Evolutionary conservation across 108 stramenopile genomes (phyloP), one percentile per base, ranked within the genome.

Genomic region (Cyclotella cryptica): DNA sequence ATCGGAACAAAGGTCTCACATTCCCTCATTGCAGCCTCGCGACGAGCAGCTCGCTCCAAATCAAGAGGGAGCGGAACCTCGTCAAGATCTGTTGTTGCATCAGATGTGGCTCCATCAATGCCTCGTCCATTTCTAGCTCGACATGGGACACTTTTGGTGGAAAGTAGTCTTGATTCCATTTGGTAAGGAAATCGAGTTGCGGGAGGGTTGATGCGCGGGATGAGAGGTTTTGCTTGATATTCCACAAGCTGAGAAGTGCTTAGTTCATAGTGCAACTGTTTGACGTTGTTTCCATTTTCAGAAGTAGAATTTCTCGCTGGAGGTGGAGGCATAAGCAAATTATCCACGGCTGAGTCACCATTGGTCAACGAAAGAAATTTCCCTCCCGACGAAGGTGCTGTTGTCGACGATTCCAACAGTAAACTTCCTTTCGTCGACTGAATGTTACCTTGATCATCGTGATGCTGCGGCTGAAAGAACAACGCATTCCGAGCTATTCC

Each of bases 51-150:
- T 27, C 79, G 66, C 42, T 94, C 91, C 51, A 68, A 52, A 21
- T 69, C 64, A 5, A 93, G 46, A 39, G 81, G 63, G 10, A 60
- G 53, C 1, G 85, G 71, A 10, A 87, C 72, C 30, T 84, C 86
- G 72, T 94, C 93, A 35, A 94, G 63, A 72, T 94, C 93, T 29
- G 92, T 93, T 7, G 71, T 72, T 42, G 64, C 64, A 19, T 79
- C 75, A 13, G 89, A 85, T 27, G 90, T 84, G 52, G 90, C 88
- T 22, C 63, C 57, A 19, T 51, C 61, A 14, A n/a, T 43, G 45
- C 30, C 26, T 15, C 19, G 47, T 21, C 17, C 54, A 13, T 54
- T 15, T 40, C 13, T 46, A 19, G 57, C 24, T 10, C 52, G 29
- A 43, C 21, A 44, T 55, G 0, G 62, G 41, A 24, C 19, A 26